Conservation (phyloP, 768 basidiomycete genomes). For the Suillus subaureus region DNA sequence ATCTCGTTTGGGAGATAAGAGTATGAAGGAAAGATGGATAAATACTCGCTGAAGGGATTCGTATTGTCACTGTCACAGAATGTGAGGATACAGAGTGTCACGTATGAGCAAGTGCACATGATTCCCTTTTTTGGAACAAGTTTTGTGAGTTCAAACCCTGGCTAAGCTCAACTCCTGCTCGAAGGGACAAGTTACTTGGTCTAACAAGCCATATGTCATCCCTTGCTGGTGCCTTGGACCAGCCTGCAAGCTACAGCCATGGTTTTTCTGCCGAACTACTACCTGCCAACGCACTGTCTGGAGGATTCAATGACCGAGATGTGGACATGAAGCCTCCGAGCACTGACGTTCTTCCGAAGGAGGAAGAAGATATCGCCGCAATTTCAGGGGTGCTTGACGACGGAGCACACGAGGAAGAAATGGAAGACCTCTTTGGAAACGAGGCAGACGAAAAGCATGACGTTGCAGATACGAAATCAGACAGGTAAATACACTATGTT, state of each 20-base stretch:
- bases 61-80: too few species aligned
- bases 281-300: slow-evolving; percentile 10
- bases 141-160: too few species aligned
- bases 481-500: slow-evolving; percentile 40
- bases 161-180: slow-evolving; percentile 4
- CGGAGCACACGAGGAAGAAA: slow-evolving; percentile 42
- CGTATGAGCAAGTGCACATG: neutral
- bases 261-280: slow-evolving; percentile 17
- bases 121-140: neutral
- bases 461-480: slow-evolving; percentile 43
- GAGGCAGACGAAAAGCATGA: slow-evolving; percentile 50
- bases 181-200: neutral
- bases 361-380: slow-evolving; percentile 20
- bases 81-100: too few species aligned
- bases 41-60: too few species aligned
- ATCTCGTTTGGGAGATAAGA: neutral
- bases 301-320: slow-evolving; percentile 32
- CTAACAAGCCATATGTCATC: slow-evolving; percentile 50
- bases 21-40: neutral
- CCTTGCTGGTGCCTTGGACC: slow-evolving; percentile 57
- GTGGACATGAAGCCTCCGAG: slow-evolving; percentile 42
- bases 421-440: slow-evolving; percentile 82
- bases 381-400: slow-evolving; percentile 14
- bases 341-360: slow-evolving; percentile 13
- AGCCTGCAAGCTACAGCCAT: slow-evolving; percentile 28